These are phyloP conservation scores for Globisporangium irregulare DNA, from an alignment of 352 stramenopile species.

Conservation along the genomic window DNA sequence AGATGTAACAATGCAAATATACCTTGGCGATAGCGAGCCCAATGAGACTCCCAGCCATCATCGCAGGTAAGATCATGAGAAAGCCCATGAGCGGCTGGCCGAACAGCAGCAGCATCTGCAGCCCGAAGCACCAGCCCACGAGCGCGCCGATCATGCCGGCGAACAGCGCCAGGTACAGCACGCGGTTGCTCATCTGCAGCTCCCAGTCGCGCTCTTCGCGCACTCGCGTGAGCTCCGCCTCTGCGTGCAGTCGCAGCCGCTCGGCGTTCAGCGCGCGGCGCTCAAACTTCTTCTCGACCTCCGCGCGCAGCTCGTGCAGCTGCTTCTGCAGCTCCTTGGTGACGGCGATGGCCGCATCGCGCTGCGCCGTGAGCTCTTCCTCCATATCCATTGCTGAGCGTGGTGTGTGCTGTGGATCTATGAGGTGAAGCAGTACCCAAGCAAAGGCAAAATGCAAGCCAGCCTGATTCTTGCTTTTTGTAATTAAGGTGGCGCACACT, in stretches of 20 bases:
- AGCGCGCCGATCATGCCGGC: slow-evolving; percentile 44
- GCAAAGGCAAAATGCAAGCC: neutral
- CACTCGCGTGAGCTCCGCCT: slow-evolving; percentile 46
- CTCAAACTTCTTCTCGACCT: slow-evolving; percentile 56
- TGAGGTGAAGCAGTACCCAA: neutral
- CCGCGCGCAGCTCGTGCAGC: slow-evolving; percentile 43
- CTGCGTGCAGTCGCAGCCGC: slow-evolving; percentile 58
- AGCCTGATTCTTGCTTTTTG: neutral
- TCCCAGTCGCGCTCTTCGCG: slow-evolving; percentile 52
- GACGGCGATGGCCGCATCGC: slow-evolving; percentile 71
- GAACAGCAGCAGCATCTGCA: slow-evolving; percentile 50
- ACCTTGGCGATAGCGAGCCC: slow-evolving; percentile 62
- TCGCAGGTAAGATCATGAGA: slow-evolving; percentile 59
- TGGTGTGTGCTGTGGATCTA: neutral
- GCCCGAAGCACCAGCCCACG: slow-evolving; percentile 44
- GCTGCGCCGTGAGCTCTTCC: slow-evolving; percentile 69
- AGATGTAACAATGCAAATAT: neutral
- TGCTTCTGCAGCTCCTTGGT: slow-evolving; percentile 72
- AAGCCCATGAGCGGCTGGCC: slow-evolving; percentile 60
- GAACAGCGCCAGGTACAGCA: slow-evolving; percentile 59
- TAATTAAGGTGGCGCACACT: slow-evolving; percentile 2
- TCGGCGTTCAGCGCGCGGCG: slow-evolving; percentile 67
- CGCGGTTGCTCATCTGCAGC: slow-evolving; percentile 35
- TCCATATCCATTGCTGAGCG: slow-evolving; percentile 42
- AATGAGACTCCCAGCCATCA: slow-evolving; percentile 41